Conservation (phyloP, 306 rosid genomes). For the Delonix regia region DNA sequence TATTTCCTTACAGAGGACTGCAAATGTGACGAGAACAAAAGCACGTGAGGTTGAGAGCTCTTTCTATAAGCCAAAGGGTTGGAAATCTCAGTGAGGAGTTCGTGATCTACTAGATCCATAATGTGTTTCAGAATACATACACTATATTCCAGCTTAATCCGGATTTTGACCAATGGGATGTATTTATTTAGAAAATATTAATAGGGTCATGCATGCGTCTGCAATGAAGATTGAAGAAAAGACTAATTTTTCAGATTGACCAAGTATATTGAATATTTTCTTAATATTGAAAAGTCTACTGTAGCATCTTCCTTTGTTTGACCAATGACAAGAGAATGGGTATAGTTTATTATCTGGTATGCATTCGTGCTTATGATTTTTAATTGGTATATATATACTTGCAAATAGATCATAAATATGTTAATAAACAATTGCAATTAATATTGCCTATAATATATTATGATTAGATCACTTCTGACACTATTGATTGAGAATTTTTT, state of each 20-base stretch:
- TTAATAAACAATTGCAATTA: too few species aligned
- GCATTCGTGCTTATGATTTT: not conserved
- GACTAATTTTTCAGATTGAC: not conserved
- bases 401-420: too few species aligned
- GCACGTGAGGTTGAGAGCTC: constrained; percentile 35
- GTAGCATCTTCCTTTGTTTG: not conserved
- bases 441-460: too few species aligned
- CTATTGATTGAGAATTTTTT: too few species aligned
- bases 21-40: constrained; percentile 48
- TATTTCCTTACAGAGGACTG: constrained; percentile 46
- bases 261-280: not conserved
- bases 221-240: constrained; percentile 5
- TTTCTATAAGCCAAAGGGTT: constrained; percentile 38
- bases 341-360: not conserved
- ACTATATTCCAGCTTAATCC: not conserved
- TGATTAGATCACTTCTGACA: too few species aligned
- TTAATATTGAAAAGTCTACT: not conserved
- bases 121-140: constrained; percentile 25
- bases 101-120: constrained; percentile 26
- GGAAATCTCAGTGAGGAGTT: constrained; percentile 46
- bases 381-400: not conserved
- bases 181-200: constrained; percentile 7
- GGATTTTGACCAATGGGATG: constrained; percentile 8
- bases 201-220: constrained; percentile 1
- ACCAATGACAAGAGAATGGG: constrained; percentile 7